Evolutionary conservation across 176 grass and related monocot genomes (phyloP).

Genomic region (Ensete glaucum): DNA sequence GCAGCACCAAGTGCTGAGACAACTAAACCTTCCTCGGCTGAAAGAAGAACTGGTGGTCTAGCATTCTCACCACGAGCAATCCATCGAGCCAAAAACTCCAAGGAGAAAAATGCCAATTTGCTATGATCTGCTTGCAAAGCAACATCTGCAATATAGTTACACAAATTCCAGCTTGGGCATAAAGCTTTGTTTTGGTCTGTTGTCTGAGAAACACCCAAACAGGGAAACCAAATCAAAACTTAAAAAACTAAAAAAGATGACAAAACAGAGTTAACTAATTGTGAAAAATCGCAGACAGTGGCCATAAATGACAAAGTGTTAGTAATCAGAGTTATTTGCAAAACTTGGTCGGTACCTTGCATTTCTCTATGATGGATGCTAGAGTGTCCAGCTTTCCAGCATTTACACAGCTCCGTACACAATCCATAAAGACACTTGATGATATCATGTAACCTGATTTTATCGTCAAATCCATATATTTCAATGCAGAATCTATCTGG

Average conservation of each 20-base stretch:
- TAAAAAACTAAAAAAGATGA: too few species aligned
- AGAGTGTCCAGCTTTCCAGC: slow-evolving; percentile 54
- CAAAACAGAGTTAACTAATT: not conserved
- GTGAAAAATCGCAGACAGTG: not conserved
- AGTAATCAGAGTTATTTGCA: not conserved
- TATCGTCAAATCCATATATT: slow-evolving; percentile 63
- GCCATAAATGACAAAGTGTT: not conserved
- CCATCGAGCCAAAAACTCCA: slow-evolving; percentile 71
- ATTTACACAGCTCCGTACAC: slow-evolving; percentile 45
- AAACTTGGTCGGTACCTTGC: slow-evolving; percentile 50
- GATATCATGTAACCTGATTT: slow-evolving; percentile 59
- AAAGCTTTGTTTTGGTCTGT: slow-evolving; percentile 73
- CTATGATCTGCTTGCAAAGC: slow-evolving; percentile 72
- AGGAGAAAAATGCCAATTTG: slow-evolving; percentile 59
- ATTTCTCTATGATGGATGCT: slow-evolving; percentile 78
- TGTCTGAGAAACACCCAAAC: slow-evolving; percentile 30
- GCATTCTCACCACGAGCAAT: slow-evolving; percentile 51
- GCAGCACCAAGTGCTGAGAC: slow-evolving; percentile 61
- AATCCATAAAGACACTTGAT: slow-evolving; percentile 44
- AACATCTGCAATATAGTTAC: slow-evolving; percentile 54
- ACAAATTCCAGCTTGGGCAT: slow-evolving; percentile 53
- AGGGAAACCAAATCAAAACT: not conserved
- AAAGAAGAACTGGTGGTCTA: slow-evolving; percentile 37
- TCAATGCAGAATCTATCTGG: slow-evolving; percentile 49
- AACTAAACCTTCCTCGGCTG: slow-evolving; percentile 70